Percentiles rank a stretch among this genome's conserved stretches.
phyloP scores from a whole-genome alignment of 2,329 filamentous ascomycete species.

The Aspergillus brasiliensis region DNA sequence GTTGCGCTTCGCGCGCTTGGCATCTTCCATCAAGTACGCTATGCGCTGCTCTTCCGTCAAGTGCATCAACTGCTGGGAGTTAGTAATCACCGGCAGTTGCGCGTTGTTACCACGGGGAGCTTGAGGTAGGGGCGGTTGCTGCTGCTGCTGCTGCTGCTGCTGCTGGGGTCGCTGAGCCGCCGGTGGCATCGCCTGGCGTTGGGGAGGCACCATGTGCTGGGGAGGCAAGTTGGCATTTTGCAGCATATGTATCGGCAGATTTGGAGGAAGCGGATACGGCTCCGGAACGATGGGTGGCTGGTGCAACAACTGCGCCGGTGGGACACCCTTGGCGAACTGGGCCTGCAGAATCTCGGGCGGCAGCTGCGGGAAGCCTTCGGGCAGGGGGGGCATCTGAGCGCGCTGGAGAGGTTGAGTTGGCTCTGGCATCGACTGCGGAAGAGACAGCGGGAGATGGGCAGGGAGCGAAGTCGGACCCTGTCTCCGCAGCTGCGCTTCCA shows the following conservation, averaged over 20 bases:
- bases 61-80: slow-evolving; percentile 72
- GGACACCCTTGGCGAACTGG: slow-evolving; percentile 37
- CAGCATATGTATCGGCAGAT: slow-evolving; percentile 70
- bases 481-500: slow-evolving; percentile 86
- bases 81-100: slow-evolving; percentile 59
- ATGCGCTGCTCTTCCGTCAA: slow-evolving; percentile 83
- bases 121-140: slow-evolving; percentile 35
- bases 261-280: slow-evolving; percentile 45
- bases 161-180: slow-evolving; percentile 39
- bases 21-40: slow-evolving; percentile 84
- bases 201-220: slow-evolving; percentile 43
- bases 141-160: slow-evolving; percentile 35
- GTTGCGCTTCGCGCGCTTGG: slow-evolving; percentile 92
- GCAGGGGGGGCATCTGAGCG: slow-evolving; percentile 34
- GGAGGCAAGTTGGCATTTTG: slow-evolving; percentile 73
- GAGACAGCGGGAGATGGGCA: slow-evolving; percentile 28
- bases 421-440: slow-evolving; percentile 33
- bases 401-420: slow-evolving; percentile 35
- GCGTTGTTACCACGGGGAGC: slow-evolving; percentile 37
- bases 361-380: slow-evolving; percentile 37
- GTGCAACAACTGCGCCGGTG: slow-evolving; percentile 40
- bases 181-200: slow-evolving; percentile 40
- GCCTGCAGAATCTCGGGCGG: slow-evolving; percentile 53
- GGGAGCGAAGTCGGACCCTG: slow-evolving; percentile 51
- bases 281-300: slow-evolving; percentile 45